Evolutionary conservation across 805 yeast genomes (phyloP), one percentile per base, ranked within the genome.

Genomic region (Grigorovia yakushimaensis): DNA sequence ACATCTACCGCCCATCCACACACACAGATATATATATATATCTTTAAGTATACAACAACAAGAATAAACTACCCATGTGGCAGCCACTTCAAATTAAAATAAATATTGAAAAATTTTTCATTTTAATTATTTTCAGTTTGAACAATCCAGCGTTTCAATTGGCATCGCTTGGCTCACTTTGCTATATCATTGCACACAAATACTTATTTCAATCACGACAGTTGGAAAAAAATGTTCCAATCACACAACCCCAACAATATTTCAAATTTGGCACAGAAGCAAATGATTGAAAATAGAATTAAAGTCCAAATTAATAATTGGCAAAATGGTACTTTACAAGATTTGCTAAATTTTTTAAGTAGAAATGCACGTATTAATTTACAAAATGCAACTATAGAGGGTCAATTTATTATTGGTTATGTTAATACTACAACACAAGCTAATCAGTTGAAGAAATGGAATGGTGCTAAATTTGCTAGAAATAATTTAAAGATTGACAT

Each of bases 401-500:
- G 79, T 11, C 79, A 78, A 4, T 69, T 74, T 1, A 65, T 88
- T 21, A 70, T 73, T 40, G 95, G 84, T 0, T 71, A 69, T 18
- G 89, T 85, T 15, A 69, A 69, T 39, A 65, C 63, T 4, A 68
- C 71, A 35, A 65, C 67, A 27, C 88, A 85, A n/a, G 88, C 88
- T 0, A 71, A 76, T 18, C 73, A 71, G 8, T 66, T 88, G 44
- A 62, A 68, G 39, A 76, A 73, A 50, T 81, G 83, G 77, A 72
- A 76, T 40, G 96, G 96, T 17, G 81, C 83, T 44, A 72, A 81
- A 50, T 88, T 87, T 69, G 94, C 95, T 1, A 91, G 93, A 9
- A 75, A 78, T 43, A 60, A 78, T 2, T 70, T 89, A 54, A 73
- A 72, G 51, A 73, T 89, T 51, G 68, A 71, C 43, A 68, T 76